Evolutionary conservation across 1,139 yeast species (phyloP).

Genomic region (Wickerhamomyces sp.): DNA sequence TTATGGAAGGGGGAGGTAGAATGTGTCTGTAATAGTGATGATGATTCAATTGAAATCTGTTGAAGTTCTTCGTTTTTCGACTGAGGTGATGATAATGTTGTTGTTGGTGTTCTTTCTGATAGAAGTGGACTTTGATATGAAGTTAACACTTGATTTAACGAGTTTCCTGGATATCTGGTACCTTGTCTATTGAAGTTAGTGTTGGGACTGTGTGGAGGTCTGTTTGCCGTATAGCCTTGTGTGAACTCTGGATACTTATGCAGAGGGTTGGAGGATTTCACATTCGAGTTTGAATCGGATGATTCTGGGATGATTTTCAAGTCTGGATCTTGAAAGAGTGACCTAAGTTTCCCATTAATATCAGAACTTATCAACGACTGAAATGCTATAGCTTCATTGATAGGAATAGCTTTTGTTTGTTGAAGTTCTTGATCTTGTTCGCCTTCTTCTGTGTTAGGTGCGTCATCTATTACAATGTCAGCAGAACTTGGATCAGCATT

Average conservation of each 20-base stretch:
- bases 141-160: not conserved
- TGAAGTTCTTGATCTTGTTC: not conserved
- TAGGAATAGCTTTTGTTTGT: not conserved
- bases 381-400: constrained; percentile 7
- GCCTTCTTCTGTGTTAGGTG: too few species aligned
- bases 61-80: too few species aligned
- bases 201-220: not conserved
- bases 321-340: not conserved
- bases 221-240: not conserved
- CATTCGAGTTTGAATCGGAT: not conserved
- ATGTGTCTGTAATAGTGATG: not conserved
- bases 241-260: too few species aligned
- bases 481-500: too few species aligned
- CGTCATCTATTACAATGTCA: too few species aligned
- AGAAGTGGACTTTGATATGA: not conserved
- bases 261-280: too few species aligned
- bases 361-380: constrained; percentile 3
- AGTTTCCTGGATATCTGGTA: not conserved
- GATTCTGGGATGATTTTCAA: not conserved
- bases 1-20: too few species aligned
- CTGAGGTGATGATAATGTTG: too few species aligned
- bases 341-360: constrained; percentile 1
- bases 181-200: not conserved
- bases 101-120: too few species aligned
- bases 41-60: not conserved